Percentiles rank a stretch among this genome's conserved stretches.
Evolutionary conservation across 768 basidiomycete genomes (phyloP).

Genomic region (Termitomyces sp.): DNA sequence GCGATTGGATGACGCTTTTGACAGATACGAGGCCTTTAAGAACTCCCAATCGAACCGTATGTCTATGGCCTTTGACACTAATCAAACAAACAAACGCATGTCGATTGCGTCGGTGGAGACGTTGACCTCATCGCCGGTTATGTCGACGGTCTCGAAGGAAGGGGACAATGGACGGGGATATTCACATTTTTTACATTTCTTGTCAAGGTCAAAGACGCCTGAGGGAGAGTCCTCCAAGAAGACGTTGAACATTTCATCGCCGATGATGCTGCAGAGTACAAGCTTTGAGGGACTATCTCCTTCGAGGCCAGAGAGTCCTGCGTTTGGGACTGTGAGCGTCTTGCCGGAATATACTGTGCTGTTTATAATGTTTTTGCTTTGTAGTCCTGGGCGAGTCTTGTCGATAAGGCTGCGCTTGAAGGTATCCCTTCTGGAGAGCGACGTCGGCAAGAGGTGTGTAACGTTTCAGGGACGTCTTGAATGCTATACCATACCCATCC

Average conservation of each 20-base stretch:
- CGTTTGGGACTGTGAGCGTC: constrained; percentile 59
- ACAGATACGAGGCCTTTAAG: constrained; percentile 82
- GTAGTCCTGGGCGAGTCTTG: constrained; percentile 89
- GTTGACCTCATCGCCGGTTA: constrained; percentile 35
- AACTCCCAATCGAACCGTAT: constrained; percentile 45
- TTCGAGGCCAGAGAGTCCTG: constrained; percentile 45
- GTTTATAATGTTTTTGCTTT: neutral
- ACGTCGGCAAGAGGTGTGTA: constrained; percentile 74
- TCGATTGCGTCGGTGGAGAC: constrained; percentile 64
- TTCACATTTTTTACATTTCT: constrained; percentile 53
- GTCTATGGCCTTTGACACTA: constrained; percentile 37
- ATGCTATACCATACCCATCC: neutral
- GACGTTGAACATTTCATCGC: constrained; percentile 62
- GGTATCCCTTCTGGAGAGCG: constrained; percentile 76
- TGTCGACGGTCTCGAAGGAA: constrained; percentile 22
- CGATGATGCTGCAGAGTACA: constrained; percentile 36
- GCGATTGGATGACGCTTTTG: constrained; percentile 78
- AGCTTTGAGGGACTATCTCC: constrained; percentile 20
- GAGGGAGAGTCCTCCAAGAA: constrained; percentile 34
- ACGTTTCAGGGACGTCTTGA: neutral
- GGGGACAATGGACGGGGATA: constrained; percentile 31
- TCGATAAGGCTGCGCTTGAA: constrained; percentile 78
- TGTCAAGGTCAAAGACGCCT: constrained; percentile 58
- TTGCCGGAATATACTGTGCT: constrained; percentile 1
- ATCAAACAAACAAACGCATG: constrained; percentile 36